Conservation (phyloP, 345 rosid species). For the Eucalyptus melliodora region DNA sequence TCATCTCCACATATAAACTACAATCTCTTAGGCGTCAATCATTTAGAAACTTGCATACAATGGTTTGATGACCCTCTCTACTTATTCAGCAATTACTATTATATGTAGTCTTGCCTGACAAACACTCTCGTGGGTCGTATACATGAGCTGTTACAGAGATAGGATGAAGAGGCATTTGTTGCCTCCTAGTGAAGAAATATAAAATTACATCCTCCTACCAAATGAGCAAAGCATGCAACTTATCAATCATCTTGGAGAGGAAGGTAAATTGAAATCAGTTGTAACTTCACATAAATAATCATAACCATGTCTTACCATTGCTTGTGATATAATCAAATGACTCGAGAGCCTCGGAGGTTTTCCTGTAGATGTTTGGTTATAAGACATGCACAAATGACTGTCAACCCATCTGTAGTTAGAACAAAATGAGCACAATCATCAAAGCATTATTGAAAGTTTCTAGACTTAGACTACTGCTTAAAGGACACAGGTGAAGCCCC, state of each 20-base stretch:
- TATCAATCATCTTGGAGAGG: not conserved
- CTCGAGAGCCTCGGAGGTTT: constrained; percentile 20
- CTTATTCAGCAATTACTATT: not conserved
- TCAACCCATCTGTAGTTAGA: constrained; percentile 21
- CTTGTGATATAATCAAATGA: constrained; percentile 31
- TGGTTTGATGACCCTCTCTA: not conserved
- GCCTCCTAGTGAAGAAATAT: not conserved
- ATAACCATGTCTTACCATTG: constrained; percentile 8
- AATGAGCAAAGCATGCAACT: not conserved
- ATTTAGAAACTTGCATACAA: not conserved
- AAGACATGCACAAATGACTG: constrained; percentile 29
- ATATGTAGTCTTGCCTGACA: not conserved
- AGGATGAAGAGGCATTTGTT: not conserved
- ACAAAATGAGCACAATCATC: not conserved
- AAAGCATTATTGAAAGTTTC: not conserved
- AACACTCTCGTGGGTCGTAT: not conserved
- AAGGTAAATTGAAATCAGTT: not conserved
- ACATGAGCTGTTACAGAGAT: not conserved
- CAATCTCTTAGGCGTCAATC: not conserved
- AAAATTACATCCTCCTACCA: not conserved
- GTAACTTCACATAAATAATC: not conserved
- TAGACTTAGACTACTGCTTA: not conserved
- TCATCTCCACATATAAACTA: not conserved
- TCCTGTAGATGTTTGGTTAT: constrained; percentile 27
- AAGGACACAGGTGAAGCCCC: not conserved